Evolutionary conservation across 805 yeast species (phyloP).

Genomic region (Ogataea kodamae): DNA sequence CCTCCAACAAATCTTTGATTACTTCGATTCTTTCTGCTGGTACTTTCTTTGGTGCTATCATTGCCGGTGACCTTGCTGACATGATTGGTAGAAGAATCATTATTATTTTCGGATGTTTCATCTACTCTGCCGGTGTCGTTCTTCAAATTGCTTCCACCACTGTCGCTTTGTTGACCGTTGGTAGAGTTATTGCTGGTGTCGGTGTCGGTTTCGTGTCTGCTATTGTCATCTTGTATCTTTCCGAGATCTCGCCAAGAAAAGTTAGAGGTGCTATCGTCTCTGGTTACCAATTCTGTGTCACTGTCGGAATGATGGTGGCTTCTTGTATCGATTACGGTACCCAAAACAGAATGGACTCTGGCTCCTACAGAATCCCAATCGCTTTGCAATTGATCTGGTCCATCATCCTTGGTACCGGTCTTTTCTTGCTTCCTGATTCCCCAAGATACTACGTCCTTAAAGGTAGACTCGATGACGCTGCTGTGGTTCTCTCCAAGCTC

Average conservation of each 20-base stretch:
- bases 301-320: constrained; percentile 71
- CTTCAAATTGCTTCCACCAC: constrained; percentile 46
- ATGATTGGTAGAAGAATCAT: constrained; percentile 47
- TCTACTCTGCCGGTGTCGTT: constrained; percentile 47
- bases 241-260: constrained; percentile 75
- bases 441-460: constrained; percentile 68
- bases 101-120: constrained; percentile 39
- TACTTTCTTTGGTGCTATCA: constrained; percentile 63
- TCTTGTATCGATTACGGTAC: constrained; percentile 70
- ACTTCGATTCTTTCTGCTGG: constrained; percentile 76
- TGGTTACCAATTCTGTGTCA: constrained; percentile 60
- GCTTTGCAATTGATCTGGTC: constrained; percentile 73
- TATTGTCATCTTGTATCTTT: constrained; percentile 72
- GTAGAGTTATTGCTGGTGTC: constrained; percentile 69
- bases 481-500: constrained; percentile 49
- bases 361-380: constrained; percentile 71
- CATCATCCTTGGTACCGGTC: constrained; percentile 54
- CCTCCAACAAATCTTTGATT: constrained; percentile 42
- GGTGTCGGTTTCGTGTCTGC: constrained; percentile 80
- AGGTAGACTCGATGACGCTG: constrained; percentile 54
- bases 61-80: constrained; percentile 53
- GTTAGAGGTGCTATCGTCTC: constrained; percentile 76
- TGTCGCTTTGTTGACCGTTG: constrained; percentile 54
- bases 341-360: constrained; percentile 46
- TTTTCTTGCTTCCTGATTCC: constrained; percentile 68